These are phyloP conservation scores for Cutaneotrichosporon cyanovorans DNA, from an alignment of 1,284 basidiomycete species.

Conservation along the genomic window DNA sequence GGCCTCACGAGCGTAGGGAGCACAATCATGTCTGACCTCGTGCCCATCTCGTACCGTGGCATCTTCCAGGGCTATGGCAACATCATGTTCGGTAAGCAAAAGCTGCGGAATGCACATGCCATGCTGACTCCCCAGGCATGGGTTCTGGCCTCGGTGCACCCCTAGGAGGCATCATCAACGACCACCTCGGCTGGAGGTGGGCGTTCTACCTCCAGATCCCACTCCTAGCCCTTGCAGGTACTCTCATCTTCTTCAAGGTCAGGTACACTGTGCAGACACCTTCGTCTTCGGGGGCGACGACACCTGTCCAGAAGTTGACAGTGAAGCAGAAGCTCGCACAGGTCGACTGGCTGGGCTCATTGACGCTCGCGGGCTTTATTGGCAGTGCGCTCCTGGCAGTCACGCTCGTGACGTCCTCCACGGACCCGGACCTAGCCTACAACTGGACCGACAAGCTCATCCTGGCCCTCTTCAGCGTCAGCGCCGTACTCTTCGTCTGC, in stretches of 20 bases:
- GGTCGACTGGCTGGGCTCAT: slow-evolving; percentile 73
- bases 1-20: slow-evolving; percentile 49
- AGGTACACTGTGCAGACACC: slow-evolving; percentile 38
- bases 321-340: slow-evolving; percentile 59
- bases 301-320: slow-evolving; percentile 56
- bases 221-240: slow-evolving; percentile 60
- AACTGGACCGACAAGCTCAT: slow-evolving; percentile 63
- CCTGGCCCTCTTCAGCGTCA: slow-evolving; percentile 56
- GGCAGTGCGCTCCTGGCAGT: slow-evolving; percentile 67
- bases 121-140: background rate
- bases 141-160: slow-evolving; percentile 65
- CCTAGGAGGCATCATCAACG: slow-evolving; percentile 78
- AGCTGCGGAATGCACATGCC: slow-evolving; percentile 51
- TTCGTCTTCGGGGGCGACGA: slow-evolving; percentile 50
- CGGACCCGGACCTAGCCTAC: slow-evolving; percentile 17
- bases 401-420: slow-evolving; percentile 58
- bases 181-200: slow-evolving; percentile 64
- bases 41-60: slow-evolving; percentile 69
- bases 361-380: slow-evolving; percentile 66
- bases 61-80: slow-evolving; percentile 84
- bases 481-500: slow-evolving; percentile 51
- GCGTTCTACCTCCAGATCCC: slow-evolving; percentile 64
- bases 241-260: slow-evolving; percentile 64
- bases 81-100: slow-evolving; percentile 53
- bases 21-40: slow-evolving; percentile 42